Evolutionary conservation across 2,329 filamentous ascomycete genomes (phyloP), one percentile per base, ranked within the genome.

Genomic region (Hymenoscyphus fructigenus): DNA sequence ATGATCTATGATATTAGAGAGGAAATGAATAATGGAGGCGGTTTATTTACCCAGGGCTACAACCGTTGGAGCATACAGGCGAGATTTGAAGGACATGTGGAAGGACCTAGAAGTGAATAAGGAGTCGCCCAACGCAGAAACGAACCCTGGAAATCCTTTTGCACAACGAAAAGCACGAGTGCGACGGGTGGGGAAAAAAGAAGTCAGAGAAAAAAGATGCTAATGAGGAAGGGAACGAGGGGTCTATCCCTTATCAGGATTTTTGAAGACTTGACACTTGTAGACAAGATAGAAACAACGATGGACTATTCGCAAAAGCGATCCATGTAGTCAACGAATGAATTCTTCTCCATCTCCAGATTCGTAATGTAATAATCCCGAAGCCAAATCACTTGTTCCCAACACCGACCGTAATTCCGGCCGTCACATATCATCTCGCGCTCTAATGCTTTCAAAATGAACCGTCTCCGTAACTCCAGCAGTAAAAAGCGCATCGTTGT

Each of bases 401-500:
- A 53, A 38, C 12, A 38, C 36, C 36, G 20, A 53, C 47, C 20
- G 23, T 53, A 53, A 26, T 32, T 26, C 20, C 20, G 47, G 14
- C 20, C 20, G 47, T 53, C 47, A 23, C 47, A 26, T 4, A n/a
- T 23, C 20, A 53, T 38, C 36, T 38, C 36, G 20, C 47, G 9
- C 4, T 53, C 47, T 53, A 53, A 12, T 53, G 47, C 10, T 53
- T 53, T 26, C 14, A 53, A n/a, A 53, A 53, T 28, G 20, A 53
- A 53, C 47, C 47, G n/a, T 50, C 44, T 58, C 56, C 56, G 57
- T 62, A 69, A 70, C 68, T 68, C 68, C 67, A 59, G 36, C 15
- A 41, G 32, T n/a, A 28, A 34, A 34, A 58, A n/a, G n/a, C 47
- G 47, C 57, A 59, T 29, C 57, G 20, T 28, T 59, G 10, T 32